Conservation (phyloP, 2,329 filamentous ascomycete species). For the Chaetothyriales sp. region DNA sequence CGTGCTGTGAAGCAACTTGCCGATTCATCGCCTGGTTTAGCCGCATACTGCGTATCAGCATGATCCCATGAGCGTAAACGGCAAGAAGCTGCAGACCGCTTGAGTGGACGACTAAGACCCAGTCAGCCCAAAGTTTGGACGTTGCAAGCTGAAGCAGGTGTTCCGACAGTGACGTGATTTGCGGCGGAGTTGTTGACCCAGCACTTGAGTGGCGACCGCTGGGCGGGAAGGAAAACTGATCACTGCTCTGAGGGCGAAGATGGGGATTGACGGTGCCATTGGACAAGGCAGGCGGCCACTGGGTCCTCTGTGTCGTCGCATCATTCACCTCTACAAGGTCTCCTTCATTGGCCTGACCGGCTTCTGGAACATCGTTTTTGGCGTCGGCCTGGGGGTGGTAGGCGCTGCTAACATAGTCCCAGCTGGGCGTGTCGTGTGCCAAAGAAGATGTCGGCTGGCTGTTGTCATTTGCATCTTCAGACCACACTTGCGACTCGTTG, state of each 20-base stretch:
- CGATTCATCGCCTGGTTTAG: constrained; percentile 10
- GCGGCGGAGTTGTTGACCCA: background rate
- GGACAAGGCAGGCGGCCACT: background rate
- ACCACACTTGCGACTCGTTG: background rate
- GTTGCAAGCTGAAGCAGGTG: constrained; percentile 13
- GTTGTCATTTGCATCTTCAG: background rate
- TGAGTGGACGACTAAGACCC: constrained; percentile 10
- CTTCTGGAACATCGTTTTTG: background rate
- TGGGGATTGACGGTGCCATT: background rate
- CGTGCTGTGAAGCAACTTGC: constrained; percentile 4
- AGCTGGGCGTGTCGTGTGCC: background rate
- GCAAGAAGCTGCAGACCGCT: constrained; percentile 8
- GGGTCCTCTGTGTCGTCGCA: background rate
- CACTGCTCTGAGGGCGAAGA: background rate
- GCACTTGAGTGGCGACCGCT: background rate
- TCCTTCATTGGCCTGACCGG: background rate
- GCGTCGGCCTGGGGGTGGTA: background rate
- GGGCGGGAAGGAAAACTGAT: background rate
- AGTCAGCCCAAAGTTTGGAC: constrained; percentile 14
- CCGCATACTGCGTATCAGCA: constrained; percentile 14
- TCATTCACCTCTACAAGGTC: background rate
- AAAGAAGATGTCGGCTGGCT: background rate
- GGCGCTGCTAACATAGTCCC: background rate
- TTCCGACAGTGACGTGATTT: constrained; percentile 7
- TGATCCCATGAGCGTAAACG: constrained; percentile 10